Evolutionary conservation across 345 rosid genomes (phyloP), one percentile per base, ranked within the genome.

Genomic region (Mallotus nudiflorus): DNA sequence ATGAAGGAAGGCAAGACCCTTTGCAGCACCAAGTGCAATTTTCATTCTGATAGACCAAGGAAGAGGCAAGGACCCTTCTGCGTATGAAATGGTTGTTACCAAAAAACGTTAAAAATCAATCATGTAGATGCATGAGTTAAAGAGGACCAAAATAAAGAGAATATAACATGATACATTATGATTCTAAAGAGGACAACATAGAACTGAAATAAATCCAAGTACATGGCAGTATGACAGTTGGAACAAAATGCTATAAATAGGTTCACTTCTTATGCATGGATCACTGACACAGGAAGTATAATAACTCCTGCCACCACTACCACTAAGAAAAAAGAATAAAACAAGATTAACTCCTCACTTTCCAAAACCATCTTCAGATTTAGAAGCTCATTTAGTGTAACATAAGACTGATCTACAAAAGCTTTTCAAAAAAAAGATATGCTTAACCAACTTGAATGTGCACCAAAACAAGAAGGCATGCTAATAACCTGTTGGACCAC

Each of bases 1-100:
- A 9, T 81, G 84, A 46, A 81, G 81, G 60, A 81, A 81, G 8
- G 84, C 80, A 35, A 82, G 85, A 62, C 85, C 82, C 49, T 73
- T 73, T 31, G 82, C 85, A 33, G 85, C 85, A 28, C 82, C 85
- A 68, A 75, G 77, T 20, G 82, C 82, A 66, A 82, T 78, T 66
- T 78, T 78, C 85, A 82, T 78, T 71, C 85, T 78, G 64, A 76
- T 78, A 58, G 80, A 57, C 85, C 85, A 82, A 6, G 80, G 83
- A 67, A 80, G 83, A 22, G 83, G 83, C 75, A 72, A 66, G 62
- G 74, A 69, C 78, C 78, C 77, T 74, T 74, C 78, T 75, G 74
- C 78, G 69, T 33, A 70, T 27, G 28, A 75, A 57, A 22, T 75
- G 74, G 78, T 75, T 75, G 69, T 75, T 75, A 75, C 75, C 79